Base-by-base conservation (phyloP, 345 rosid species). In the Trapa bicornis region DNA sequence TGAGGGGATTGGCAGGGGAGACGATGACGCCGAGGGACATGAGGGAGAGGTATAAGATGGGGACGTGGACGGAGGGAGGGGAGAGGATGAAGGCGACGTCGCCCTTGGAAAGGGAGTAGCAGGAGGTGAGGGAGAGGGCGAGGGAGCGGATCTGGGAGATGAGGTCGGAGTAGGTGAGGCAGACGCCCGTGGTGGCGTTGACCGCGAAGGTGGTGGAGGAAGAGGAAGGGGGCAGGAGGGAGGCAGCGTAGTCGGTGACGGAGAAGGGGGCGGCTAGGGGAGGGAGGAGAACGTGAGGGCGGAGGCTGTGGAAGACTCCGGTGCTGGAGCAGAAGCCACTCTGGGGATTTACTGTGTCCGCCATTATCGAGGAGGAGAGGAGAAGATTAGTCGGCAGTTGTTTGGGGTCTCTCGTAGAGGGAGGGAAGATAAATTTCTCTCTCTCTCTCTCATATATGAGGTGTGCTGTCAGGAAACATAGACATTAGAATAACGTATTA, bases 1-100 rank as follows among this genome's bases (percentile, higher is more conserved):
- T 61, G 66, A 82, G 75, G 6, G 96, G 94, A 47, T 88, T 93
- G 63, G 90, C 78, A 29, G 98, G 96, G 35, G 90, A 88, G 68
- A 90, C 0, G 65, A 85, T 73, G 47, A 93, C 83, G 32, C 96
- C 97, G 41, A 90, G 68, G 13, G 84, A 81, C 80, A 92, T 73
- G 42, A 92, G 87, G 45, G 96, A 76, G 47, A 88, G 84, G 84
- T 85, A 85, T 66, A 93, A 64, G 42, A 87, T 71, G 2, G 96
- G 98, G 37, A 90, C 68, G 8, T 79, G 78, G 41, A 86, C 42
- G 33, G 96, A 88, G 29, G 86, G 53, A 1, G 97, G 90, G 50
- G 79, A 78, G 69, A 93, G 79, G 67, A 90, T 70, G 57, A 85
- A 85, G 16, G 94, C 96, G 39, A 80, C 92, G 68, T 93, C 84